Conservation (phyloP, 257 asterid genomes). For the Lycium ferocissimum region DNA sequence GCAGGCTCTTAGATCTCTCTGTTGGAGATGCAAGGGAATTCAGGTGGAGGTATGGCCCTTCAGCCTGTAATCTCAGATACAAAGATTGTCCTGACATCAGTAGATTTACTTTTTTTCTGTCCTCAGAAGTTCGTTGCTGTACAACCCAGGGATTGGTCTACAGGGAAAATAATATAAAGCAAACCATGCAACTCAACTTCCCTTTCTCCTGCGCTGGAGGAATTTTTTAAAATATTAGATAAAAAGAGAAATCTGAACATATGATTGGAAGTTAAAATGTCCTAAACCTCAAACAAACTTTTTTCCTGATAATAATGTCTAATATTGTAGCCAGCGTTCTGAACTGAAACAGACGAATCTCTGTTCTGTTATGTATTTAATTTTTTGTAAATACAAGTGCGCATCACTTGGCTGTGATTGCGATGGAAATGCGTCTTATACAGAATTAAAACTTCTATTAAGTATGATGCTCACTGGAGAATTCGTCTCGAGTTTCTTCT, state of each 20-base stretch:
- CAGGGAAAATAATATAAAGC: neutral
- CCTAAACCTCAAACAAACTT: slow-evolving; percentile 2
- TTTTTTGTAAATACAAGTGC: neutral
- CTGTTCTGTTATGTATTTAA: neutral
- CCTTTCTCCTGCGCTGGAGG: neutral
- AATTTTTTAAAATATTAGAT: neutral
- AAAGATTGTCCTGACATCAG: neutral
- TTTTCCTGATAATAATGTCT: neutral
- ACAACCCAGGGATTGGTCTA: neutral
- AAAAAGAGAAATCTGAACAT: slow-evolving; percentile 20
- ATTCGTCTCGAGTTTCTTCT: slow-evolving; percentile 32
- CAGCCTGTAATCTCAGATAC: neutral
- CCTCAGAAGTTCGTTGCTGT: neutral
- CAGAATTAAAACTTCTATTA: neutral
- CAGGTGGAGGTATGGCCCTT: slow-evolving; percentile 80
- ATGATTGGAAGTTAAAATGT: slow-evolving; percentile 12
- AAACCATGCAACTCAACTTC: slow-evolving; percentile 16
- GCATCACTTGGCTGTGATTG: neutral
- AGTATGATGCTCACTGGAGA: neutral
- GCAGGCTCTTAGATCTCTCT: slow-evolving; percentile 89
- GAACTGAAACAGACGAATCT: slow-evolving; percentile 5
- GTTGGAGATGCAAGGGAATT: slow-evolving; percentile 97
- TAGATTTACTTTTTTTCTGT: neutral
- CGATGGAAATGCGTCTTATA: slow-evolving; percentile 17
- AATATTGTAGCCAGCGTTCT: neutral